Evolutionary conservation across 257 asterid species (phyloP), one percentile per base, ranked within the genome.

Genomic region (Cinchona pubescens): DNA sequence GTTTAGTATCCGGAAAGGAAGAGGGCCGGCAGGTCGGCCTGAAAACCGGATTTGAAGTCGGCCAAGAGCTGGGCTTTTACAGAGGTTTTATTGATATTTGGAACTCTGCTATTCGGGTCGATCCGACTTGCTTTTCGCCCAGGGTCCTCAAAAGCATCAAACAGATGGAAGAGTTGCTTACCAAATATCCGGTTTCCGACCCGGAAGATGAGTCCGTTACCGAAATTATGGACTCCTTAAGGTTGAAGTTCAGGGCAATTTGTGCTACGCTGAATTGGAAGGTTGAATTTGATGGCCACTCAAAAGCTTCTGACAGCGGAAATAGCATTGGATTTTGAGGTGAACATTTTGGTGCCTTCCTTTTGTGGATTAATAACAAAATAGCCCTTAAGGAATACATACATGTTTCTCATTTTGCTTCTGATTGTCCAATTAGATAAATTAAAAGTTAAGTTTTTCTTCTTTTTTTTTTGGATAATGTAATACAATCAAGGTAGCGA

Each of bases 21-120:
- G 96, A 87, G 69, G 94, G 94, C 67, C 74, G 76, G 13, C 80
- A 83, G 78, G 91, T 90, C 67, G 90, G 96, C 69, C 80, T 89
- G 15, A 86, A 83, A 77, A 81, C 76, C 51, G 92, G 96, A 62
- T 93, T 88, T 51, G 82, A 88, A 82, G 75, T 78, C 25, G 97
- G 97, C 55, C 85, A 86, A 56, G 91, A 90, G 75, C 72, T 88
- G 78, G 97, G 96, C 30, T 86, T 88, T 34, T 87, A 86, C 80
- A 86, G 91, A 70, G 90, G 94, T 40, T 83, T 90, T 69, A 61
- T 88, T 75, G 88, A 80, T 29, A 62, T 82, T 1, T 87, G 94
- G 93, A 86, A 25, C 81, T 87, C 92, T 8, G 86, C 87, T 21
- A 71, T 87, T 32, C 86, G 75, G 75, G 79, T 80, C 29, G 88